Evolutionary conservation across 768 basidiomycete species (phyloP), one percentile per base, ranked within the genome.

Genomic region (Tricholoma matsutake): DNA sequence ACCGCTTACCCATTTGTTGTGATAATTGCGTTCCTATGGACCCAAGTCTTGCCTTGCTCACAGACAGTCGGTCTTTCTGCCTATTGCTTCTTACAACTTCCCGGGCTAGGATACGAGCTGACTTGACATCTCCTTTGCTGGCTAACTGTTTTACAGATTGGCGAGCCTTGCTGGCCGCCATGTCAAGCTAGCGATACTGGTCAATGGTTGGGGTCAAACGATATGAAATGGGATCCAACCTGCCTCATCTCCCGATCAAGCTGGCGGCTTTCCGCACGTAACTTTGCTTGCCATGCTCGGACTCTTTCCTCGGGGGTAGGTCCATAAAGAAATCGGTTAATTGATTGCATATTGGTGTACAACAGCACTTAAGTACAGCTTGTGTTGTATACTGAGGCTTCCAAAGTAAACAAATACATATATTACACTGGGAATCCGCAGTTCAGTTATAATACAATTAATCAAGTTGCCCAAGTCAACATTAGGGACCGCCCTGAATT

Each of bases 41-140:
- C 49, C 92, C 91, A 57, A 99, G 75, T 63, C 91, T 82, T 22
- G 97, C 97, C 76, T 99, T 98, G 79, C 88, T 90, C 62, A 94
- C 92, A 57, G 92, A 89, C 60, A 99, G 75, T 49, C 94, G 81
- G 72, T 96, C 92, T 73, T 94, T 93, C 81, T 98, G 96, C 74
- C 94, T 96, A 70, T 92, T 86, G 70, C 91, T 96, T 67, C 96
- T 79, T 5, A 98, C 94, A n/a, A 99, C 87, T 73, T 98, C 97
- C 65, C 81, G 86, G 1, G 97, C 96, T 51, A 99, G 80, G 70
- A 98, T 90, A 45, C 92, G 86, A 1, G 96, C 96, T 60, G 89
- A 93, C 77, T 95, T 96, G 54, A 89, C 82, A 71, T 98, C 96
- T 31, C 94, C 94, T 70, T 96, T 95, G 60, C 81, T 79, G 2